Base-by-base conservation (phyloP, 1,284 basidiomycete genomes). In the Pisolithus thermaeus region DNA sequence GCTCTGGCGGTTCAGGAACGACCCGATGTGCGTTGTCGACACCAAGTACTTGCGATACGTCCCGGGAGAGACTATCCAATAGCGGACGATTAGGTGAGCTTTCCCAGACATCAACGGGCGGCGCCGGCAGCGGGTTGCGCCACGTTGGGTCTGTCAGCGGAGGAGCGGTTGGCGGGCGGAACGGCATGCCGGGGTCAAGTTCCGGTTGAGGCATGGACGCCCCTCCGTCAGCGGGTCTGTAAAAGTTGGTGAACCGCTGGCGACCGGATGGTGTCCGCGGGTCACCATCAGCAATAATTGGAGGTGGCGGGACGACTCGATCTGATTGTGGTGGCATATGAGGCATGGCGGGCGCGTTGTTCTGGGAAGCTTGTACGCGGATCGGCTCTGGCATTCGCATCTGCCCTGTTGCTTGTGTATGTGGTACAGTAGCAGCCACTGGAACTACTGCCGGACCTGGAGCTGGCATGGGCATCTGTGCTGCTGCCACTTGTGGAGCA, bases 101-200 rank as follows among this genome's bases (percentile, higher is more conserved):
- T 6, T 73, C 67, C 59, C 78, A 80, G 5, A 82, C 49, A 54
- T 82, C 73, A 35, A 65, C 63, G 0, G 81, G 80, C 0, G 73
- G 80, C 2, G 57, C 50, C 0, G 81, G 80, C 9, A 83, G 73
- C 3, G 78, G 79, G 58, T 82, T 79, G 18, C 36, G 40, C 1
- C 51, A 55, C 25, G 4, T 35, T n/a, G 55, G 49, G 32, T 52
- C 46, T 37, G 51, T 47, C 16, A 56, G 23, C 5, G 53, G 59
- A 4, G 57, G 55, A 12, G 52, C 42, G 2, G 56, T 32, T 3
- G 58, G 52, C 16, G 61, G 56, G 20, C 51, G 51, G 28, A 49
- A 39, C 18, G 54, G 60, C 7, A 55, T 50, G 20, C 51, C 53
- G 18, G 39, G 43, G 11, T 50, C 2, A 27, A 27, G 35, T 12